phyloP scores from a whole-genome alignment of 2,329 filamentous ascomycete species.

The Phyllosticta citribraziliensis region DNA sequence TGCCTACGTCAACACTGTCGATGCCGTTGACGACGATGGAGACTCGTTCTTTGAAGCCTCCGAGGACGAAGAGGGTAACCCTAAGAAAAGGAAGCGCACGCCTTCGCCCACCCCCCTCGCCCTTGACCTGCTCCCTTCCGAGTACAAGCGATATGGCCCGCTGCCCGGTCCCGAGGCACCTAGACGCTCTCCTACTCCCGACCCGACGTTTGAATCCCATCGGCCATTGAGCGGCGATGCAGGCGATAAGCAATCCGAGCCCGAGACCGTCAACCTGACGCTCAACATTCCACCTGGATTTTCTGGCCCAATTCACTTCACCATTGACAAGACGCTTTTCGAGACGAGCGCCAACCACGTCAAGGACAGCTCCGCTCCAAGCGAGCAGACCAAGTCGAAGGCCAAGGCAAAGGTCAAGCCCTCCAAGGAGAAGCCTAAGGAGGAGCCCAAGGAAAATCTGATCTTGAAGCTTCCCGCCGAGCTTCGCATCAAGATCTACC shows the following conservation, averaged over 20 bases:
- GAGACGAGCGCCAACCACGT: neutral
- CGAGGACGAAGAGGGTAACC: slow-evolving; percentile 22
- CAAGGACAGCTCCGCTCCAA: neutral
- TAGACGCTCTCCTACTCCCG: slow-evolving; percentile 19
- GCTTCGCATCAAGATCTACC: slow-evolving; percentile 40
- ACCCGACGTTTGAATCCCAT: neutral
- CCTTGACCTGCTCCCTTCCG: slow-evolving; percentile 21
- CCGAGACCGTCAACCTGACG: slow-evolving; percentile 29
- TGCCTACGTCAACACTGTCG: slow-evolving; percentile 32
- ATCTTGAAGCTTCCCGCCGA: slow-evolving; percentile 33
- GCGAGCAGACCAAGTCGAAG: neutral
- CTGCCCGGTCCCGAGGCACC: too few species aligned
- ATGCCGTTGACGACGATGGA: slow-evolving; percentile 23
- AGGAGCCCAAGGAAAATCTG: slow-evolving; percentile 13
- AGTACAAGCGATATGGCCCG: neutral
- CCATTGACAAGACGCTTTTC: slow-evolving; percentile 26
- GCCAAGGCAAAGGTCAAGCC: neutral
- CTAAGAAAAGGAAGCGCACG: slow-evolving; percentile 21
- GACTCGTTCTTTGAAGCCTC: slow-evolving; percentile 24
- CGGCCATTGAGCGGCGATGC: slow-evolving; percentile 3
- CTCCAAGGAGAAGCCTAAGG: neutral
- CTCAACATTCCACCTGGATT: slow-evolving; percentile 38
- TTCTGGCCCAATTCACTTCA: slow-evolving; percentile 35
- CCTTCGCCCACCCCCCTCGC: slow-evolving; percentile 27
- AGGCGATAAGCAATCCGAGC: slow-evolving; percentile 13